Conservation (phyloP, 345 rosid genomes). For the Arabidopsis arenosa region DNA sequence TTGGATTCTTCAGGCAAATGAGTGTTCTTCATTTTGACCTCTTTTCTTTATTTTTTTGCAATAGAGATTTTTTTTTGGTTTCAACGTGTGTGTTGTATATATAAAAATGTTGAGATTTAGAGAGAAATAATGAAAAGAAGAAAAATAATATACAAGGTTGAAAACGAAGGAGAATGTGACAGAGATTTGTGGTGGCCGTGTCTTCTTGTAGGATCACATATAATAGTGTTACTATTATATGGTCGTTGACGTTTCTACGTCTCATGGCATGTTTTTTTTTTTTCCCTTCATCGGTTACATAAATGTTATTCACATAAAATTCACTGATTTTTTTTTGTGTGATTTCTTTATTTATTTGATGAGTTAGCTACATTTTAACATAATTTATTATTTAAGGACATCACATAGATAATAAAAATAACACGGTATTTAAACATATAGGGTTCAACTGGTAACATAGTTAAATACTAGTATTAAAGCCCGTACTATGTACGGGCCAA, state of each 20-base stretch:
- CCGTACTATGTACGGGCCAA: too few species aligned
- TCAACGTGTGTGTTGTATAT: not conserved
- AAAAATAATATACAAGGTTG: conserved; percentile 32
- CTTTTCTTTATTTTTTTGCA: not conserved
- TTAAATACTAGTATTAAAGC: too few species aligned
- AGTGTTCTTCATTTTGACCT: conserved; percentile 27
- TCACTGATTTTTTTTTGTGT: not conserved
- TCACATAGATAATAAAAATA: not conserved
- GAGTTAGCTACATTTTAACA: not conserved
- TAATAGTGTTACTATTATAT: conserved; percentile 43
- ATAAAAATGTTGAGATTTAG: not conserved
- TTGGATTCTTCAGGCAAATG: conserved; percentile 32
- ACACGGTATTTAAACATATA: not conserved
- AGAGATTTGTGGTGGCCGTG: conserved; percentile 41
- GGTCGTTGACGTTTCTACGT: conserved; percentile 55
- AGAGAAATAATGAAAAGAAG: not conserved
- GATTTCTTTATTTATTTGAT: not conserved
- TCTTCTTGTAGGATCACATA: conserved; percentile 27
- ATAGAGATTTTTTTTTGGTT: not conserved
- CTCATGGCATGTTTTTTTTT: conserved; percentile 12
- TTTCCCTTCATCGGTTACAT: not conserved
- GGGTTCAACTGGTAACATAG: too few species aligned
- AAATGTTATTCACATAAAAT: too few species aligned
- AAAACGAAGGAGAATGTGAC: conserved; percentile 32
- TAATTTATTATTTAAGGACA: not conserved